phyloP scores from a whole-genome alignment of 140 eudicot species.

The Anethum foeniculum region DNA sequence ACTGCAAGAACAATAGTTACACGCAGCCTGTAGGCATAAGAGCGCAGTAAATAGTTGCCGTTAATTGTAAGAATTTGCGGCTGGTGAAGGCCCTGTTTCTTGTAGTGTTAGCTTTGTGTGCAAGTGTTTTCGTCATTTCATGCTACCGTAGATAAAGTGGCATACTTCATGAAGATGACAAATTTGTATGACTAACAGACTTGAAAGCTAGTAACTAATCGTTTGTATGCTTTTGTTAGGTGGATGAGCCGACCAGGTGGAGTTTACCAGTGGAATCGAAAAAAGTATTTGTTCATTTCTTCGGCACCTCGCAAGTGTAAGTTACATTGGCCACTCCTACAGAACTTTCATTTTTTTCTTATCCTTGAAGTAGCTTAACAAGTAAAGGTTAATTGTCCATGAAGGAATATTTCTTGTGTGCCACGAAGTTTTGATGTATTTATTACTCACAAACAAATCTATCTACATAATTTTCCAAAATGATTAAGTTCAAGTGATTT shows the following conservation, averaged over 20 bases:
- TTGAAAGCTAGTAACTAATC: slow-evolving; percentile 1
- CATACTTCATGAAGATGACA: background rate
- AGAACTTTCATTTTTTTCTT: background rate
- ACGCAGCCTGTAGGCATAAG: background rate
- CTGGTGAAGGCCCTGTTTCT: too few relatives aligned
- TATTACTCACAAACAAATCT: background rate
- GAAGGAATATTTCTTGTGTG: background rate
- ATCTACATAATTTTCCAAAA: background rate
- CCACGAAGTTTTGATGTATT: background rate
- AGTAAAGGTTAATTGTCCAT: background rate
- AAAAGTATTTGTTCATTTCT: slow-evolving; percentile 79
- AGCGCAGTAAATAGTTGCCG: background rate
- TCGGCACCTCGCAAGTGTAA: slow-evolving; percentile 89
- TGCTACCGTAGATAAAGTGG: background rate
- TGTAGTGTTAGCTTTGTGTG: background rate
- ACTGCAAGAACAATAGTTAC: background rate
- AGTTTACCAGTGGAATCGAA: slow-evolving; percentile 58
- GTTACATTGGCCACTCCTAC: slow-evolving; percentile 18
- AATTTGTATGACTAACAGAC: background rate
- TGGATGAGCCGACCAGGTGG: slow-evolving; percentile 87
- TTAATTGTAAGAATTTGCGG: background rate
- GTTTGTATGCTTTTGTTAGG: slow-evolving; percentile 43
- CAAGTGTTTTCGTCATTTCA: background rate
- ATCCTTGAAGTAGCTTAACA: background rate
- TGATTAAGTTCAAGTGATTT: background rate